These are phyloP conservation scores for Filobasidium floriforme DNA, from an alignment of 768 basidiomycete species.

Conservation along the genomic window DNA sequence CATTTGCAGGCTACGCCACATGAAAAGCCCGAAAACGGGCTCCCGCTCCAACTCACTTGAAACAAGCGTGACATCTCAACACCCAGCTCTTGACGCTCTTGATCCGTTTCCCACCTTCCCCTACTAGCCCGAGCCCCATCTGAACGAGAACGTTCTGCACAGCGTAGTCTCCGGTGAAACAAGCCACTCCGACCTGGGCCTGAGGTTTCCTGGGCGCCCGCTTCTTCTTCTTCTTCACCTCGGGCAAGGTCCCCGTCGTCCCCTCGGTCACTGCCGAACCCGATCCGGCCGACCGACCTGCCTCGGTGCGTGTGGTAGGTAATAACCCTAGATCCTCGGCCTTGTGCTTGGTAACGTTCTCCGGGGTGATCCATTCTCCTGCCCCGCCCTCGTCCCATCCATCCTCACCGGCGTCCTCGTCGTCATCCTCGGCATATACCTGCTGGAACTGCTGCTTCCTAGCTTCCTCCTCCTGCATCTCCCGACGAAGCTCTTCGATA, in stretches of 20 bases:
- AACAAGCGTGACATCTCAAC: constrained; percentile 93
- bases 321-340: constrained; percentile 76
- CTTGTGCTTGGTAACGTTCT: constrained; percentile 76
- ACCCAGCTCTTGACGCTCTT: constrained; percentile 92
- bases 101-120: constrained; percentile 82
- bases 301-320: constrained; percentile 48
- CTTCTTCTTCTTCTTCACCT: constrained; percentile 21
- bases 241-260: constrained; percentile 1
- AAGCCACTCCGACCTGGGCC: constrained; percentile 60
- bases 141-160: constrained; percentile 97
- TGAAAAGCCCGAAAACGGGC: background rate
- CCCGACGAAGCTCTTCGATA: constrained; percentile 9
- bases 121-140: constrained; percentile 83
- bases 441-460: constrained; percentile 19
- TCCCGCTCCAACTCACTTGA: constrained; percentile 64
- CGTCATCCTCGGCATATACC: constrained; percentile 35
- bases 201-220: background rate
- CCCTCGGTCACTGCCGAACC: constrained; percentile 13
- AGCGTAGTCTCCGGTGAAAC: constrained; percentile 98
- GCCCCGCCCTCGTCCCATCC: constrained; percentile 58
- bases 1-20: background rate
- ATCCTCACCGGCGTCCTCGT: constrained; percentile 31
- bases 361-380: constrained; percentile 95
- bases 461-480: constrained; percentile 18
- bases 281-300: background rate